These are phyloP conservation scores for Aurinia saxatilis DNA, from an alignment of 345 rosid genomes.

Conservation along the genomic window DNA sequence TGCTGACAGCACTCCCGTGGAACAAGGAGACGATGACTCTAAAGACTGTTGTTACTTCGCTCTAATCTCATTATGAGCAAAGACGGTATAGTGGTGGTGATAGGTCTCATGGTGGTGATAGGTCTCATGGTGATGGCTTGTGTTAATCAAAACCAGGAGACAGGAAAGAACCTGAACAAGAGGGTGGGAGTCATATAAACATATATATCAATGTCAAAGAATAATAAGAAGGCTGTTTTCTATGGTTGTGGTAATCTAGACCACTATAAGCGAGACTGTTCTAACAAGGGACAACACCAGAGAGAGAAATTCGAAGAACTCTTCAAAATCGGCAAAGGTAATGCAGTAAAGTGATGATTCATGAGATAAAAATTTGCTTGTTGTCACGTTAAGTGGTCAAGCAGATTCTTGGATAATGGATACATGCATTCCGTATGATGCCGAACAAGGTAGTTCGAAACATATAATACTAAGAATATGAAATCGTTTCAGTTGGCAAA, in stretches of 20 bases:
- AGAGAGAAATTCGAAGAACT: neutral
- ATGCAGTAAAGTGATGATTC: neutral
- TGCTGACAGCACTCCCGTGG: too few species aligned
- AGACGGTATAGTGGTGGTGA: too few species aligned
- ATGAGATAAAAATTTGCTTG: neutral
- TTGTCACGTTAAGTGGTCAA: neutral
- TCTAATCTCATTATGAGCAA: too few species aligned
- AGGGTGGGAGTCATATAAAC: neutral
- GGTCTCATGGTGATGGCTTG: neutral
- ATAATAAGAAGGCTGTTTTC: neutral
- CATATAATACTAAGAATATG: neutral
- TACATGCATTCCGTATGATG: neutral
- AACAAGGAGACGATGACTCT: too few species aligned
- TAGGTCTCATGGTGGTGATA: too few species aligned
- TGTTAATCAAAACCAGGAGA: neutral
- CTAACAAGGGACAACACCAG: neutral
- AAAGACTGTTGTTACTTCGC: too few species aligned
- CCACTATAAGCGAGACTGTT: neutral
- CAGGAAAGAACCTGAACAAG: neutral
- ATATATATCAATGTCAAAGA: neutral
- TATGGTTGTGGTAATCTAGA: neutral
- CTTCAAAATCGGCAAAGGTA: neutral
- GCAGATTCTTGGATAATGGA: neutral
- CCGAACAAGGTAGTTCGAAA: neutral
- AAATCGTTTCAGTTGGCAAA: neutral